Evolutionary conservation across 352 stramenopile species (phyloP).

Genomic region (Elongisporangium undulatum): DNA sequence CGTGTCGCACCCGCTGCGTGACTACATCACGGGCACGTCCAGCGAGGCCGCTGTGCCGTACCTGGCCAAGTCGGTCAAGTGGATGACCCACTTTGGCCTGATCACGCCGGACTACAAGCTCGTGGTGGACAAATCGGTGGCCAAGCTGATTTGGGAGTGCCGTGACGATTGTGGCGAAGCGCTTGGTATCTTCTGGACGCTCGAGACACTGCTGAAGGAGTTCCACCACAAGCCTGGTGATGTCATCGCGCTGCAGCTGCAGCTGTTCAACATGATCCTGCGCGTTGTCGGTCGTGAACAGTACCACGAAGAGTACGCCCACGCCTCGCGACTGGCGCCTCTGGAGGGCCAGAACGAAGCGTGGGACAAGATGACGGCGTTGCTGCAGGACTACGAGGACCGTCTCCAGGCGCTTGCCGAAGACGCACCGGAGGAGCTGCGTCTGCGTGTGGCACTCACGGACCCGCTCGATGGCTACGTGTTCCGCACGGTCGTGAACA

Average conservation of each 20-base stretch:
- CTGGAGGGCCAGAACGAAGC: slow-evolving; percentile 69
- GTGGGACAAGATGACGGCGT: slow-evolving; percentile 61
- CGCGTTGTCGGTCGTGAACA: slow-evolving; percentile 75
- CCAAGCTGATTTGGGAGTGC: slow-evolving; percentile 82
- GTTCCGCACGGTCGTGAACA: slow-evolving; percentile 85
- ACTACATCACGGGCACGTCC: slow-evolving; percentile 56
- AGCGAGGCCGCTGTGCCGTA: slow-evolving; percentile 42
- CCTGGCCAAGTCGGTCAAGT: slow-evolving; percentile 87
- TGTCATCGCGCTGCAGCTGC: slow-evolving; percentile 75
- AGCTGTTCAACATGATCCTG: slow-evolving; percentile 85
- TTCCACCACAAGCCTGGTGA: slow-evolving; percentile 86
- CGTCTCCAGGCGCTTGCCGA: slow-evolving; percentile 70
- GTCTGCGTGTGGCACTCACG: slow-evolving; percentile 59
- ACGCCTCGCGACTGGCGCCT: slow-evolving; percentile 48
- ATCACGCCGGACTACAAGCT: slow-evolving; percentile 72
- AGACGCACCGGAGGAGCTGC: slow-evolving; percentile 60
- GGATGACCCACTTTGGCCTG: slow-evolving; percentile 88
- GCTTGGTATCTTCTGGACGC: slow-evolving; percentile 76
- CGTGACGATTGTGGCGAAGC: slow-evolving; percentile 76
- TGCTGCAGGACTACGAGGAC: slow-evolving; percentile 68
- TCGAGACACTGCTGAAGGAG: slow-evolving; percentile 72
- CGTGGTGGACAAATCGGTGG: slow-evolving; percentile 63
- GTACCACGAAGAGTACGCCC: slow-evolving; percentile 69
- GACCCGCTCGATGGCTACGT: slow-evolving; percentile 83
- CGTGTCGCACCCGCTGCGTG: slow-evolving; percentile 70